Evolutionary conservation across 441 rosid genomes (phyloP).

Genomic region (Dalechampia spathulata): DNA sequence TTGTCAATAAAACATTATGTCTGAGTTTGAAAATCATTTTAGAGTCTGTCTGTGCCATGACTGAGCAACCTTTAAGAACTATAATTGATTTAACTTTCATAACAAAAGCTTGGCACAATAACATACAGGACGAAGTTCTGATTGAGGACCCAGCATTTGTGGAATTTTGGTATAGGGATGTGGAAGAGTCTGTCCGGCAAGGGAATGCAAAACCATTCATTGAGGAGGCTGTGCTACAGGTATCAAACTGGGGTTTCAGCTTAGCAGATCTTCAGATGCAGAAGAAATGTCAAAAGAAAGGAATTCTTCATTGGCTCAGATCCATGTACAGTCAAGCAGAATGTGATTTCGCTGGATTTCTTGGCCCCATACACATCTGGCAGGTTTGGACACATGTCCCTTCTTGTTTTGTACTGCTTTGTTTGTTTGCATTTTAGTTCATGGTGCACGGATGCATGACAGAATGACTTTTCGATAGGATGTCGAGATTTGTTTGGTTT

Average conservation of each 20-base stretch:
- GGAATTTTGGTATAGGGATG: slow-evolving; percentile 68
- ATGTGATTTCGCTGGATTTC: slow-evolving; percentile 52
- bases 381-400: slow-evolving; percentile 39
- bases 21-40: too few species aligned
- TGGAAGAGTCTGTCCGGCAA: slow-evolving; percentile 65
- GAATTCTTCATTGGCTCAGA: slow-evolving; percentile 40
- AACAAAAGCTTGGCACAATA: slow-evolving; percentile 8
- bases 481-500: not conserved
- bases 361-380: slow-evolving; percentile 71
- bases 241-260: slow-evolving; percentile 64
- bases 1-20: too few species aligned
- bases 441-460: not conserved
- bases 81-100: not conserved
- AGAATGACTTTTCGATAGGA: not conserved
- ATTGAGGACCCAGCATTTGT: slow-evolving; percentile 51
- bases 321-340: slow-evolving; percentile 33
- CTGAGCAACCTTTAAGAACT: too few species aligned
- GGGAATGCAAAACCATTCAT: slow-evolving; percentile 49
- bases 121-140: slow-evolving; percentile 50
- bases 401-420: not conserved
- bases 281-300: slow-evolving; percentile 34
- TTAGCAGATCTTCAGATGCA: slow-evolving; percentile 47
- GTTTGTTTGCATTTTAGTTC: not conserved
- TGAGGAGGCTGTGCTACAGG: slow-evolving; percentile 61
- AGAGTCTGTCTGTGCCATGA: not conserved